These are phyloP conservation scores for Graphilbum ipis-grandicollis DNA, from an alignment of 2,329 filamentous ascomycete species.

Conservation along the genomic window DNA sequence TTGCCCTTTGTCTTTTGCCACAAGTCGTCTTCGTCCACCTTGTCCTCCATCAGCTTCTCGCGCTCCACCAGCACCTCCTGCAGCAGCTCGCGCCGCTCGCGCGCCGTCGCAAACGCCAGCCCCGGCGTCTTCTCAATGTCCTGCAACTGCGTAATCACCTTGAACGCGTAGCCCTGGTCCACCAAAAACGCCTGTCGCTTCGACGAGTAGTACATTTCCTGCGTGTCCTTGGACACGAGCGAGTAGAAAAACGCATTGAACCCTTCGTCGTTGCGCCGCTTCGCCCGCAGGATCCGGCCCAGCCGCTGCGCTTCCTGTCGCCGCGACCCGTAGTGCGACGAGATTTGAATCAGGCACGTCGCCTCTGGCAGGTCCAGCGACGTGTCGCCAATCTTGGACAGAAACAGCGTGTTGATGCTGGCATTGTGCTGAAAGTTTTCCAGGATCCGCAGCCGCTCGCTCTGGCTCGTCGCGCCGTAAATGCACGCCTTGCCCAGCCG, in stretches of 20 bases:
- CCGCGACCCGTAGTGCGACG: constrained; percentile 90
- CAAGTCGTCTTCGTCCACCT: constrained; percentile 7
- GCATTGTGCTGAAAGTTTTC: constrained; percentile 90
- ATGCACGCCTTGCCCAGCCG: constrained; percentile 81
- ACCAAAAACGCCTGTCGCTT: constrained; percentile 95
- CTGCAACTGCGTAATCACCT: constrained; percentile 89
- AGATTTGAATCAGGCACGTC: constrained; percentile 93
- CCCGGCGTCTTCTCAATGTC: constrained; percentile 74
- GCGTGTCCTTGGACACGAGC: constrained; percentile 88
- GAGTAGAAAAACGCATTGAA: constrained; percentile 99
- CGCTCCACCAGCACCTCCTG: constrained; percentile 71
- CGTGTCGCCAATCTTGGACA: constrained; percentile 95
- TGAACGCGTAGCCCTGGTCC: constrained; percentile 97
- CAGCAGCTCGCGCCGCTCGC: constrained; percentile 70
- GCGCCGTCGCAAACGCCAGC: constrained; percentile 61
- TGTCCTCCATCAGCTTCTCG: constrained; percentile 25
- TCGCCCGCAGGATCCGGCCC: constrained; percentile 84
- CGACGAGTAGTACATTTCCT: constrained; percentile 95
- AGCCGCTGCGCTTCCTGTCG: constrained; percentile 91
- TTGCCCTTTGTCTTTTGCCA: constrained; percentile 5
- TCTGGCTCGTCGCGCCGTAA: constrained; percentile 72
- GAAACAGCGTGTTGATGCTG: constrained; percentile 85
- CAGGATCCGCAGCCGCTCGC: constrained; percentile 70
- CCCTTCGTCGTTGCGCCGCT: constrained; percentile 89
- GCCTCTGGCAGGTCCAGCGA: constrained; percentile 95